Base-by-base conservation (phyloP, 441 rosid genomes). In the Flueggea neowawraea region DNA sequence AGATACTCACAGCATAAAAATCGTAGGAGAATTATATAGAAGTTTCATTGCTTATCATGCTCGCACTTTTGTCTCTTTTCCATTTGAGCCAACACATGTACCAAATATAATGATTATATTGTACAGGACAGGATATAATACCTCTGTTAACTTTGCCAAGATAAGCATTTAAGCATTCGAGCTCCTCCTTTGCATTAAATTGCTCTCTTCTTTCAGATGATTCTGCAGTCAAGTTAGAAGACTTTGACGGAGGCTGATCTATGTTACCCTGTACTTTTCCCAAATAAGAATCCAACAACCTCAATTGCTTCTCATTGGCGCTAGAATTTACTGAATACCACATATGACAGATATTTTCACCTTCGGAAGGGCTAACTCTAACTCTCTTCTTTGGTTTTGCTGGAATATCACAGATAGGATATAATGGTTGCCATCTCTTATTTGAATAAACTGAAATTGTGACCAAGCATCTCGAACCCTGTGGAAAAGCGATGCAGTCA, bases 261-360 rank as follows among this genome's bases (percentile, higher is more conserved):
- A 50, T 52, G 44, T 71, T 69, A 13, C 63, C 66, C 16, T 69
- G 67, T 58, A 83, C 74, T 65, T 88, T 86, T 59, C 72, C 73
- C 61, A 88, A 84, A 83, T 90, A 91, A 52, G 90, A 81, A 73
- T 91, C 84, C 56, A 91, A 77, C 55, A 72, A 72, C 51, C 78
- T 75, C 67, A 87, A 64, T 48, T 81, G 85, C 50, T 64, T 60
- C 54, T 76, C 74, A 16, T 62, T 75, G 31, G 50, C 11, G 64
- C 73, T 64, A 22, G 70, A 60, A 62, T 66, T 73, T 12, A 75
- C 28, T 22, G 28, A 22, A 22, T 22, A 22, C 28, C 28, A 22
- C 28, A 73, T 45, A 57, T 31, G 11, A 59, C 43, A 22, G 13
- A 69, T 28, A 6, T 58, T 66, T 36, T 80, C 72, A 62, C 69